Conservation (phyloP, 345 rosid species). For the Ailanthus altissimus region DNA sequence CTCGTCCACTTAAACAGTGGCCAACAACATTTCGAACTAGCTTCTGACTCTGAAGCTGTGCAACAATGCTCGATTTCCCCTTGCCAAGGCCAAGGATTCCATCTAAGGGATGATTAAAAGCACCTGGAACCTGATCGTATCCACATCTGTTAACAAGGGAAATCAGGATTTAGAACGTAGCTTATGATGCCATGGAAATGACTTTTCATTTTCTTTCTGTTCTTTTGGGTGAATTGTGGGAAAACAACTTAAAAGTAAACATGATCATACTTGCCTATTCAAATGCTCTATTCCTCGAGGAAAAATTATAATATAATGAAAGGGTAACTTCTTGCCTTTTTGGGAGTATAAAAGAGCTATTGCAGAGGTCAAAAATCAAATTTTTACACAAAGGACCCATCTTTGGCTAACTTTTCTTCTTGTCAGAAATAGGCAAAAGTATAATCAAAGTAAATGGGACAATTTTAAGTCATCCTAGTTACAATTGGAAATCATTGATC, state of each 20-base stretch:
- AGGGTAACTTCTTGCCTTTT: neutral
- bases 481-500: neutral
- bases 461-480: neutral
- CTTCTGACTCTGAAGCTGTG: slow-evolving; percentile 77
- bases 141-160: slow-evolving; percentile 61
- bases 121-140: slow-evolving; percentile 74
- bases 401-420: neutral
- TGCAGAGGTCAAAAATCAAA: neutral
- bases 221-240: no score
- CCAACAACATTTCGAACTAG: slow-evolving; percentile 71
- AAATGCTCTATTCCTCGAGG: neutral
- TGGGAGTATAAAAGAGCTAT: neutral
- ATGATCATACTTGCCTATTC: neutral
- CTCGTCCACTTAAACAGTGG: slow-evolving; percentile 78
- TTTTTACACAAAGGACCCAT: neutral
- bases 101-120: slow-evolving; percentile 74
- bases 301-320: neutral
- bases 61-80: slow-evolving; percentile 73
- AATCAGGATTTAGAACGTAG: neutral
- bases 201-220: no score
- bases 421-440: neutral
- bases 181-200: neutral
- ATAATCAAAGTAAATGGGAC: neutral
- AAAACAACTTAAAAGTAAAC: slow-evolving; percentile 18
- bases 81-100: slow-evolving; percentile 97